These are phyloP conservation scores for Pittosporum tobira DNA, from an alignment of 129 eudicot genomes.

Conservation along the genomic window DNA sequence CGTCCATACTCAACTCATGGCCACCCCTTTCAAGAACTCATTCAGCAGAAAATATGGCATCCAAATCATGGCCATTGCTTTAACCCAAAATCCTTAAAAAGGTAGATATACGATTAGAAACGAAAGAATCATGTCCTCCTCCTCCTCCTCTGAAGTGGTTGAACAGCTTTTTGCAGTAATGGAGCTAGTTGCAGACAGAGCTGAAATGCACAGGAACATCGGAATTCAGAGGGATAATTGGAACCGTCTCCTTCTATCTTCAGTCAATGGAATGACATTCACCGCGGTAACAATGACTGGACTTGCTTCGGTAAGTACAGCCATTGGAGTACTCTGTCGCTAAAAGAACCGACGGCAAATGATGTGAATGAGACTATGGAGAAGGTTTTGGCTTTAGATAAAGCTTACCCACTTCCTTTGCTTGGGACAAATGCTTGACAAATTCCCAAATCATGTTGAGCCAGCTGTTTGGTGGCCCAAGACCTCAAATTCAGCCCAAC, in stretches of 20 bases:
- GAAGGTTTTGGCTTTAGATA: constrained; percentile 7
- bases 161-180: neutral
- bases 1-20: too few species aligned
- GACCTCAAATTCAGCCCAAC: too few species aligned
- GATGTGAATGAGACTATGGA: constrained; percentile 1
- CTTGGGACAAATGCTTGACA: constrained; percentile 6
- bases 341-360: neutral
- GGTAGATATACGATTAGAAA: neutral
- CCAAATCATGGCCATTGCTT: neutral
- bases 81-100: neutral
- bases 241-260: constrained; percentile 3
- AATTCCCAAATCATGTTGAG: constrained; percentile 6
- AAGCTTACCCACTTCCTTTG: constrained; percentile 6
- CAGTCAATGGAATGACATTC: constrained; percentile 2
- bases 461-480: constrained; percentile 11
- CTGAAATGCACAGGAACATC: constrained; percentile 9
- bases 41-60: too few species aligned
- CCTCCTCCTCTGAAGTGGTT: neutral
- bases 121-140: too few species aligned
- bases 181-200: constrained; percentile 3
- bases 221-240: constrained; percentile 3
- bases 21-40: too few species aligned
- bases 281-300: neutral
- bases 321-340: neutral
- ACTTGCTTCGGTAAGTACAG: neutral